Conservation (phyloP, 2,329 filamentous ascomycete genomes). For the Diaporthe ilicicola region DNA sequence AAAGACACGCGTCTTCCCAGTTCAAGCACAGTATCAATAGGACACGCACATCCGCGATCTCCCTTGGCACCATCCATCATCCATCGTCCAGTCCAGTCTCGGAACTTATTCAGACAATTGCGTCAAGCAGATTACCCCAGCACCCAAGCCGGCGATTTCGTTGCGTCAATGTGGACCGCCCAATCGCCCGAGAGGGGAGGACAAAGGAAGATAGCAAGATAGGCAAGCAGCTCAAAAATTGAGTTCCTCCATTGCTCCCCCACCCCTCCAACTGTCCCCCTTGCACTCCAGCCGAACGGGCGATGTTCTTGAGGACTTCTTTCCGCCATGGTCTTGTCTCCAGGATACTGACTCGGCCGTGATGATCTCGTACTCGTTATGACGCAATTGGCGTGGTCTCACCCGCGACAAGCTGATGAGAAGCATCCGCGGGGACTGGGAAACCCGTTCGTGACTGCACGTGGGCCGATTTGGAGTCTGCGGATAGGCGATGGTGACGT, state of each 20-base stretch:
- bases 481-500: neutral
- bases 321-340: neutral
- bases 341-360: conserved; percentile 26
- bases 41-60: neutral
- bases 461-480: neutral
- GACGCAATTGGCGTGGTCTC: conserved; percentile 13
- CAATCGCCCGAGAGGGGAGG: neutral
- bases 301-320: neutral
- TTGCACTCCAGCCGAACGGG: neutral
- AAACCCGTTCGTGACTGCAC: neutral
- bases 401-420: neutral
- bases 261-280: neutral
- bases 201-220: no score
- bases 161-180: neutral
- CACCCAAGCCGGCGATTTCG: neutral
- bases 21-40: neutral
- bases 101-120: neutral
- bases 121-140: neutral
- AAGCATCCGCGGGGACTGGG: neutral
- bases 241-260: neutral
- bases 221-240: no score
- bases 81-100: no score
- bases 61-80: neutral
- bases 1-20: neutral
- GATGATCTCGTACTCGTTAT: conserved; percentile 15